These are phyloP conservation scores for Polysphondylium violaceum DNA, from an alignment of 78 protist species.

Conservation along the genomic window DNA sequence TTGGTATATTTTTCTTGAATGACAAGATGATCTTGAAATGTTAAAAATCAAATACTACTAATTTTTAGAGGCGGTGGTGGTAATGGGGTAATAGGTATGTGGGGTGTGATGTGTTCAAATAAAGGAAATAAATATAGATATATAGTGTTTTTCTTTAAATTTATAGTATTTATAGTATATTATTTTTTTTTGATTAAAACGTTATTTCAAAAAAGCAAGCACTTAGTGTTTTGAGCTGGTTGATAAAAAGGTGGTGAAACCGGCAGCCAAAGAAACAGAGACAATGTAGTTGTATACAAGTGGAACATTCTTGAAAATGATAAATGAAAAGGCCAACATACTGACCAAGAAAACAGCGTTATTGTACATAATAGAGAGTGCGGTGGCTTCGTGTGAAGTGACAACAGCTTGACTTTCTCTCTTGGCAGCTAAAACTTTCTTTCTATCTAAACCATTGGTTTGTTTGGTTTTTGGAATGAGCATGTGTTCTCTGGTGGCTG, in stretches of 20 bases:
- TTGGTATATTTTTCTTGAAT: too few species aligned
- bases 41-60: too few species aligned
- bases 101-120: too few species aligned
- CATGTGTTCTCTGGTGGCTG: slow-evolving; percentile 44
- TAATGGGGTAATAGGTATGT: too few species aligned
- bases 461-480: not conserved
- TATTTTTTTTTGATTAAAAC: too few species aligned
- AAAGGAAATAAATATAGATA: too few species aligned
- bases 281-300: slow-evolving; percentile 69
- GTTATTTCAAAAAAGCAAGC: not conserved
- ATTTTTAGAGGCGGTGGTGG: too few species aligned
- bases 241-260: slow-evolving; percentile 70
- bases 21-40: too few species aligned
- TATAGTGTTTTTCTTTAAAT: too few species aligned
- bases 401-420: slow-evolving; percentile 54
- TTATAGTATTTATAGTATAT: too few species aligned
- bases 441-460: not conserved
- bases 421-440: slow-evolving; percentile 56
- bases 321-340: slow-evolving; percentile 32
- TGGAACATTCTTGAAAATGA: slow-evolving; percentile 68
- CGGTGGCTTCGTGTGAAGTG: slow-evolving; percentile 75
- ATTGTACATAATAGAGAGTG: slow-evolving; percentile 56
- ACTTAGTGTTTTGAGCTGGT: slow-evolving; percentile 29
- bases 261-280: slow-evolving; percentile 49
- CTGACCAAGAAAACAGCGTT: slow-evolving; percentile 59